Evolutionary conservation across 2,329 filamentous ascomycete species (phyloP).

Genomic region (Epichloe coenophiala): DNA sequence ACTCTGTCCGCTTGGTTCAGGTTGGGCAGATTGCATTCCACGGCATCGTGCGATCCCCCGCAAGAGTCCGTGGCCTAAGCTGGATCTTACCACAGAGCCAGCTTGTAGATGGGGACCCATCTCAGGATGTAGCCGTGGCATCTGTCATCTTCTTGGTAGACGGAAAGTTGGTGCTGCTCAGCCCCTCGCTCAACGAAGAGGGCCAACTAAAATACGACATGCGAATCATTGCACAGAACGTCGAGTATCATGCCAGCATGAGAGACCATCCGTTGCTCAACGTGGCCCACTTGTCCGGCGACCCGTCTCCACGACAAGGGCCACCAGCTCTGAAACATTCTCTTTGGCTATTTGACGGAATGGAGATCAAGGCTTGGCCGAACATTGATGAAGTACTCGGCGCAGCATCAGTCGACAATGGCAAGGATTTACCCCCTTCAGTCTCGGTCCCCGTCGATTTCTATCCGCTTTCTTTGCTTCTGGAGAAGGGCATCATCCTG

Average conservation of each 20-base stretch:
- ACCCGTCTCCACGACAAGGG: constrained; percentile 12
- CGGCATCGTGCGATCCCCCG: constrained; percentile 87
- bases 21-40: constrained; percentile 98
- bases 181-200: constrained; percentile 70
- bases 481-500: constrained; percentile 82
- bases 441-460: constrained; percentile 83
- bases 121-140: constrained; percentile 85
- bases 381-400: constrained; percentile 75
- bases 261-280: constrained; percentile 56
- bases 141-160: constrained; percentile 95
- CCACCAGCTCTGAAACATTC: constrained; percentile 59
- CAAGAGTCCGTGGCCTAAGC: constrained; percentile 80
- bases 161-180: constrained; percentile 84
- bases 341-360: constrained; percentile 87
- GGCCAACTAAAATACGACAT: constrained; percentile 94
- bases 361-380: constrained; percentile 75
- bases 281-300: constrained; percentile 15
- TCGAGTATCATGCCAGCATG: constrained; percentile 90
- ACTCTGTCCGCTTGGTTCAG: constrained; percentile 63
- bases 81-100: constrained; percentile 93
- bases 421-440: constrained; percentile 57
- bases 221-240: constrained; percentile 89
- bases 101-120: constrained; percentile 79
- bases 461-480: constrained; percentile 75
- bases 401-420: constrained; percentile 50